Evolutionary conservation across 2,329 filamentous ascomycete species (phyloP).

Genomic region (Akanthomyces lecanii): DNA sequence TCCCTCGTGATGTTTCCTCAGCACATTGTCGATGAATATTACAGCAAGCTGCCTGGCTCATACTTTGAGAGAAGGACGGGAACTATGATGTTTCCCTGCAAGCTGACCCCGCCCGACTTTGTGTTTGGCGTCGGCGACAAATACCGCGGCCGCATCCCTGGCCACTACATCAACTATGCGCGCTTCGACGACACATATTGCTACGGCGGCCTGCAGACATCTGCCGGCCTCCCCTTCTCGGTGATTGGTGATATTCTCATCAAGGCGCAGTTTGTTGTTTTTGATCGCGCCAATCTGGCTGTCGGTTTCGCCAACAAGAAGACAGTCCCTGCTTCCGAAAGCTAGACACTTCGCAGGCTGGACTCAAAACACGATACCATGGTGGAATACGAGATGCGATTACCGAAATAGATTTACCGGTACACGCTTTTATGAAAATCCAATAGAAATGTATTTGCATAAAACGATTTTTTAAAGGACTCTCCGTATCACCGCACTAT

Average conservation of each 20-base stretch:
- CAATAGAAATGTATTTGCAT: neutral
- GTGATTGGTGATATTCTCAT: constrained; percentile 40
- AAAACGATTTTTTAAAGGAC: neutral
- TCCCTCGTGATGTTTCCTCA: constrained; percentile 59
- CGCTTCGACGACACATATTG: constrained; percentile 26
- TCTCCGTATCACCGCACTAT: neutral
- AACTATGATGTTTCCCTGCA: constrained; percentile 58
- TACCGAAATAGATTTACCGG: neutral
- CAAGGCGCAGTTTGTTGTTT: constrained; percentile 43
- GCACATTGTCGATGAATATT: constrained; percentile 54
- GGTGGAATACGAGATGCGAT: neutral
- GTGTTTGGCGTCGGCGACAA: constrained; percentile 29
- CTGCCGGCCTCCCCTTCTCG: constrained; percentile 33
- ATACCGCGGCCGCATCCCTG: constrained; percentile 34
- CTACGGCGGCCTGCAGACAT: constrained; percentile 36
- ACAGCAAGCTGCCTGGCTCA: constrained; percentile 51
- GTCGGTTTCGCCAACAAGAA: constrained; percentile 40
- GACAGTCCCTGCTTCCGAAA: constrained; percentile 13
- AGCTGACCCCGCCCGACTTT: constrained; percentile 42
- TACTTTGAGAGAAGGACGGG: constrained; percentile 41
- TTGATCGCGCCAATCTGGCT: constrained; percentile 29
- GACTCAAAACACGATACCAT: neutral
- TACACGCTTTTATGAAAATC: neutral
- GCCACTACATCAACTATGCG: constrained; percentile 37
- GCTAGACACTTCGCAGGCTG: neutral